A percentile compares a stretch with the other conserved stretches of the same genome.
These are phyloP conservation scores for Calonectria honghensis DNA, from an alignment of 2,329 filamentous ascomycete genomes.

Conservation along the genomic window DNA sequence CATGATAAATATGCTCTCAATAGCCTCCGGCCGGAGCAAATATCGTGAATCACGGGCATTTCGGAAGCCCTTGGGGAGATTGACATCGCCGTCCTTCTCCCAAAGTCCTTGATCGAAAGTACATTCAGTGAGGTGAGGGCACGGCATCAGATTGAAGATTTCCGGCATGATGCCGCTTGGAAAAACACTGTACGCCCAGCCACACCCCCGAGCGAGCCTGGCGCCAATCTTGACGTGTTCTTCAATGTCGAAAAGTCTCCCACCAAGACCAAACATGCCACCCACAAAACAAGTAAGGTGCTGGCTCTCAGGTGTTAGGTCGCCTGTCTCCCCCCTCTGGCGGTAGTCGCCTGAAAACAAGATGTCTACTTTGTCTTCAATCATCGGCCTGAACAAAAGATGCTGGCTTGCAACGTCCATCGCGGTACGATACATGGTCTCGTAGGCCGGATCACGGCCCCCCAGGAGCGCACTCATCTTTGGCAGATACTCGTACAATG, in stretches of 20 bases:
- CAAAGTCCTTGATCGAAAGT: constrained; percentile 57
- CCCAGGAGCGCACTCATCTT: constrained; percentile 80
- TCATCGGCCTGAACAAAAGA: constrained; percentile 83
- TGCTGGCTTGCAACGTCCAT: constrained; percentile 78
- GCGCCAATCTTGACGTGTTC: constrained; percentile 69
- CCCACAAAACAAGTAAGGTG: constrained; percentile 82
- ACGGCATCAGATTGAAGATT: constrained; percentile 67
- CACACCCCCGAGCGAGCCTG: constrained; percentile 72
- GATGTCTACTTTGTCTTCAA: constrained; percentile 76
- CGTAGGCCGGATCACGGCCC: constrained; percentile 77
- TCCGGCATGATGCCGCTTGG: constrained; percentile 77
- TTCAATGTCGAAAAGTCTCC: constrained; percentile 72
- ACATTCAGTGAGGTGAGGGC: constrained; percentile 61
- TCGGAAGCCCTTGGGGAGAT: constrained; percentile 76
- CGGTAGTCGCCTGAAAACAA: constrained; percentile 64
- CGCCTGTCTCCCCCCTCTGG: constrained; percentile 45
- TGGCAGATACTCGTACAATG: constrained; percentile 76
- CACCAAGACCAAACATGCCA: constrained; percentile 80
- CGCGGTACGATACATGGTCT: constrained; percentile 78
- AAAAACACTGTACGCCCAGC: constrained; percentile 74
- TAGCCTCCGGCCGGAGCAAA: constrained; percentile 70
- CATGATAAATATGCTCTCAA: constrained; percentile 69
- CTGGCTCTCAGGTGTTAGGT: constrained; percentile 60
- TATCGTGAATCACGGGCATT: constrained; percentile 71
- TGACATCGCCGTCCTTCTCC: constrained; percentile 49